These are phyloP conservation scores for Murraya paniculata DNA, from an alignment of 345 rosid genomes.

Conservation along the genomic window DNA sequence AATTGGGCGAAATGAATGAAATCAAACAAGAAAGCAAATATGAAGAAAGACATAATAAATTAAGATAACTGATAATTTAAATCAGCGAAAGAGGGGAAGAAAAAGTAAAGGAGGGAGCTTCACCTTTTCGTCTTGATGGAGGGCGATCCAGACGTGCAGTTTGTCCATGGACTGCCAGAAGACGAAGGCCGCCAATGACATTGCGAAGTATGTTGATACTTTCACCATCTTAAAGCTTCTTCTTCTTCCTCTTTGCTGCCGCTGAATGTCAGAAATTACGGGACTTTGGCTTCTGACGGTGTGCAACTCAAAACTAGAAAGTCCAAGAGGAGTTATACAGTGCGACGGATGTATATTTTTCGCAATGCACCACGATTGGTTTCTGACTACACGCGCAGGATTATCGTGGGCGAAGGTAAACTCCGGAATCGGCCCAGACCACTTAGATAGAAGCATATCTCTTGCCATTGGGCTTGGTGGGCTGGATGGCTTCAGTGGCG, in stretches of 20 bases:
- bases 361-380: neutral
- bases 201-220: constrained; percentile 57
- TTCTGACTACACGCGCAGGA: neutral
- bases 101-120: neutral
- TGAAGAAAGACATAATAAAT: neutral
- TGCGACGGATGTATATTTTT: neutral
- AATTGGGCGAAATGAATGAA: neutral
- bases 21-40: neutral
- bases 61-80: neutral
- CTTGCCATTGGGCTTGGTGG: too few species aligned
- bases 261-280: neutral
- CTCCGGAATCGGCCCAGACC: too few species aligned
- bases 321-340: neutral
- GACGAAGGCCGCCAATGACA: constrained; percentile 76
- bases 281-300: neutral
- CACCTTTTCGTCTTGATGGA: constrained; percentile 63
- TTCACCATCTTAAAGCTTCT: constrained; percentile 54
- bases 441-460: too few species aligned
- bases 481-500: too few species aligned
- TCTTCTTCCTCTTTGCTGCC: neutral
- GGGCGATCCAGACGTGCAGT: constrained; percentile 95
- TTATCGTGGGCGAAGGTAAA: too few species aligned
- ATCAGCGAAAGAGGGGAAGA: neutral
- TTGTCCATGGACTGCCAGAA: constrained; percentile 93
- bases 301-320: neutral